phyloP scores from a whole-genome alignment of 225 moss, liverwort and hornwort species.

The Antitrichia curtipendula region DNA sequence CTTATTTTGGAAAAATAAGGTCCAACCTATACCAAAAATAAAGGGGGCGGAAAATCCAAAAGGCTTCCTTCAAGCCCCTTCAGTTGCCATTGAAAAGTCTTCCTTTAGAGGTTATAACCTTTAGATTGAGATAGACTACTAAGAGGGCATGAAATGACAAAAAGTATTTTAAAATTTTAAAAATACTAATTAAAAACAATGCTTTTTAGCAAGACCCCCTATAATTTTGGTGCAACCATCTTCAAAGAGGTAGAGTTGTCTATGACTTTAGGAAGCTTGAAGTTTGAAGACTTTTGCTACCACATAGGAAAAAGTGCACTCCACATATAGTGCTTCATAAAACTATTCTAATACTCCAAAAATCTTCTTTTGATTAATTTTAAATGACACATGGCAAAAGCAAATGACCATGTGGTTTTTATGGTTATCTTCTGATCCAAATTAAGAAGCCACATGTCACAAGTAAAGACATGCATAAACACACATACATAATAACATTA shows the following conservation, averaged over 20 bases:
- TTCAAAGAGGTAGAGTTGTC: fast-evolving
- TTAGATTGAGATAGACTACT: background rate
- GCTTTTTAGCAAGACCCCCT: fast-evolving
- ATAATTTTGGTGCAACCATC: fast-evolving
- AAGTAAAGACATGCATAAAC: too few relatives aligned
- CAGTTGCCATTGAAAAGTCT: background rate
- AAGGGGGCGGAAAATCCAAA: too few relatives aligned
- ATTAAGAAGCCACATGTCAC: too few relatives aligned
- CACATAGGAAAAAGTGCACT: fast-evolving
- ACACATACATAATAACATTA: too few relatives aligned
- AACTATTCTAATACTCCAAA: too few relatives aligned
- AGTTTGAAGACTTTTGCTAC: background rate
- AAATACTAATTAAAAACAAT: background rate
- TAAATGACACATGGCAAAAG: too few relatives aligned
- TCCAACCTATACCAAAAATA: background rate
- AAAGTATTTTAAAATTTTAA: background rate
- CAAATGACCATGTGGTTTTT: too few relatives aligned
- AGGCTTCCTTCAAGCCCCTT: fast-evolving
- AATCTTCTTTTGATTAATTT: too few relatives aligned
- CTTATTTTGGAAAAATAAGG: background rate
- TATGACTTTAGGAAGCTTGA: background rate
- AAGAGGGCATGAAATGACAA: background rate
- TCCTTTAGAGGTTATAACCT: background rate
- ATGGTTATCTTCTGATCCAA: too few relatives aligned
- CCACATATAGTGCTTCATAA: too few relatives aligned